Base-by-base conservation (phyloP, 345 rosid species). In the Hibiscus trionum region DNA sequence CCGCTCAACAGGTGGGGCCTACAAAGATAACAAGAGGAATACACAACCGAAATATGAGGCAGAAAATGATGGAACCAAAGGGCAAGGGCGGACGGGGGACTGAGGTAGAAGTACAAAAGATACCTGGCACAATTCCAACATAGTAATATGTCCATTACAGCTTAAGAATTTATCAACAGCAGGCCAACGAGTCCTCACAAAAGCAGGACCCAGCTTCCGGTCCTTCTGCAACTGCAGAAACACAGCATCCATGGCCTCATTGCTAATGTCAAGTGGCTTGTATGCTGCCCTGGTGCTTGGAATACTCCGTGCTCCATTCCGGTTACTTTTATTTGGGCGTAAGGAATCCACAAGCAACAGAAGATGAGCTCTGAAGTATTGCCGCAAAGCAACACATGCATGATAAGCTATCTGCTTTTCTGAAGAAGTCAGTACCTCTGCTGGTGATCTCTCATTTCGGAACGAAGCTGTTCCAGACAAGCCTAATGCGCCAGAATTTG, bases 1-100 rank as follows among this genome's bases (percentile, higher is more conserved):
- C 52, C 99, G 96, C 74, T 95, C 99, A 67, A 88, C 93, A 2
- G 99, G 97, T 31, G 98, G 97, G 75, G 98, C 97, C 99, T 95
- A 78, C 78, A 72, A 66, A 71, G 56, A 84, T 56, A 55, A 77
- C 27, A 73, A 65, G 11, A 58, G 55, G 4, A 64, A 42, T 52
- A 63, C 14, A 65, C 10, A 33, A 16, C 9, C 21, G 19, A 62
- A 5, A 5, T 42, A 27, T 31, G 14, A 15, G 63, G n/a, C 19
- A 63, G 8, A 53, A 64, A 33, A 62, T 72, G 71, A 69, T 66
- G 64, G 24, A 53, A 42, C 67, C 77, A 73, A n/a, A 56, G 65
- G 37, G 73, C 17, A 49, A 55, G 37, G 61, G 58, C 66, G 15
- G 21, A 16, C 19, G 26, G 31, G 70, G 55, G 55, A 16, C 62